A percentile compares a stretch with the other conserved stretches of the same genome.
Conservation (phyloP, 805 yeast genomes). For the Metschnikowia cubensis region DNA sequence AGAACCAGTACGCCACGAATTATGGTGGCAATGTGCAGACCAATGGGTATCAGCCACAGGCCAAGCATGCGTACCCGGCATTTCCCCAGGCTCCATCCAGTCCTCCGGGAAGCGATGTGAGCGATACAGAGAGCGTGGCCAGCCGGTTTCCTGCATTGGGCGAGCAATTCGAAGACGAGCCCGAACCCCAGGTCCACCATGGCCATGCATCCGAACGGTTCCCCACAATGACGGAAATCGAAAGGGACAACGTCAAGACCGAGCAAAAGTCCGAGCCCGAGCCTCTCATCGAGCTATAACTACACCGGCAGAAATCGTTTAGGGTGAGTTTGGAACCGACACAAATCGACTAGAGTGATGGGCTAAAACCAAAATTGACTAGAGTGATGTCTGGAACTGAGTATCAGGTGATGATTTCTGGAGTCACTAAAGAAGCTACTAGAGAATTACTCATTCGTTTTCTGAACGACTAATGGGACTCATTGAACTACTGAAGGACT, state of each 20-base stretch:
- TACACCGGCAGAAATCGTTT: background rate
- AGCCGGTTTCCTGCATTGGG: slow-evolving; percentile 18
- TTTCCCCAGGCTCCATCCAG: slow-evolving; percentile 14
- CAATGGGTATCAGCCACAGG: no score
- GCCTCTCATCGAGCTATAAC: slow-evolving; percentile 37
- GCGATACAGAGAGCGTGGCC: slow-evolving; percentile 19
- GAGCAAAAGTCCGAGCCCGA: slow-evolving; percentile 29
- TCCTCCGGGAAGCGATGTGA: slow-evolving; percentile 14
- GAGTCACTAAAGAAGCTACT: no score
- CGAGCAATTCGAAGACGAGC: slow-evolving; percentile 5
- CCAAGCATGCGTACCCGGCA: background rate
- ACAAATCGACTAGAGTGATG: no score
- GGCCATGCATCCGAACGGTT: slow-evolving; percentile 16
- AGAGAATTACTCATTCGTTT: no score
- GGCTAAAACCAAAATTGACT: no score
- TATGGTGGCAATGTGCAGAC: background rate
- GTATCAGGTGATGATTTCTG: no score
- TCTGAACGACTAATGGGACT: no score
- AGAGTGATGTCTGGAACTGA: no score
- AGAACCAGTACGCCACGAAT: background rate
- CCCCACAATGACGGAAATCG: slow-evolving; percentile 3
- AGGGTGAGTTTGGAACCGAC: no score
- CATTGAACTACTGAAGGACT: no score
- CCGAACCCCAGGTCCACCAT: background rate
- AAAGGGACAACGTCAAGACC: background rate